Base-by-base conservation (phyloP, 2,329 filamentous ascomycete species). In the Aspergillus fijiensis region DNA sequence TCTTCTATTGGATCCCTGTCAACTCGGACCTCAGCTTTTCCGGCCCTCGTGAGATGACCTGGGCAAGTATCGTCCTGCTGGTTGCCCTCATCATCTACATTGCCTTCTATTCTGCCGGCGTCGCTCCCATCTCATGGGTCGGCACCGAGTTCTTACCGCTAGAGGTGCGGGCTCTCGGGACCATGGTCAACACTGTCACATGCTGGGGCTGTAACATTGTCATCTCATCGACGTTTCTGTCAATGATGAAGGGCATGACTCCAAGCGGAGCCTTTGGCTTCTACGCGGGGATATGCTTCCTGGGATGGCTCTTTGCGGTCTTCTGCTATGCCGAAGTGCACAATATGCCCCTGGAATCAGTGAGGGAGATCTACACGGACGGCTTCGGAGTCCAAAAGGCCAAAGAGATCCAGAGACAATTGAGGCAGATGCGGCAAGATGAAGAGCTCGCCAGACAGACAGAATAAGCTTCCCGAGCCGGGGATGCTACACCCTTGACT, bases 251-350 rank as follows among this genome's bases (percentile, higher is more conserved):
- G 63, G 72, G 69, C 19, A 79, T 75, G 51, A 82, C 80, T 0
- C 80, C 81, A 0, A 78, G 73, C 6, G 81, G 81, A 1, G 77
- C 80, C 0, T 84, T 83, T 60, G 80, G 79, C 4, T 83, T 84
- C 66, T 84, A 83, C 59, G 77, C 80, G 1, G 79, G 72, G 0
- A 80, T 83, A 27, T 83, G 80, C 63, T 75, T 80, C 58, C 63
- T 80, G 16, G 39, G 39, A 16, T 45, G 39, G 39, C 39, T 42
- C 5, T 74, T 79, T 58, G 76, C 84, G 25, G 76, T 79, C 56
- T 79, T 83, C 71, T 82, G 73, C 64, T 85, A 83, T 64, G 82
- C 82, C 0, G 81, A 85, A 62, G 81, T 83, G 2, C 82, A 83
- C 63, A 82, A 82, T 11, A 80, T 85, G 76, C 79, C 82, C 19